Percentiles rank a stretch among this genome's conserved stretches.
phyloP scores from a whole-genome alignment of 148 eudicot genomes.

The Rhododendron simsii region DNA sequence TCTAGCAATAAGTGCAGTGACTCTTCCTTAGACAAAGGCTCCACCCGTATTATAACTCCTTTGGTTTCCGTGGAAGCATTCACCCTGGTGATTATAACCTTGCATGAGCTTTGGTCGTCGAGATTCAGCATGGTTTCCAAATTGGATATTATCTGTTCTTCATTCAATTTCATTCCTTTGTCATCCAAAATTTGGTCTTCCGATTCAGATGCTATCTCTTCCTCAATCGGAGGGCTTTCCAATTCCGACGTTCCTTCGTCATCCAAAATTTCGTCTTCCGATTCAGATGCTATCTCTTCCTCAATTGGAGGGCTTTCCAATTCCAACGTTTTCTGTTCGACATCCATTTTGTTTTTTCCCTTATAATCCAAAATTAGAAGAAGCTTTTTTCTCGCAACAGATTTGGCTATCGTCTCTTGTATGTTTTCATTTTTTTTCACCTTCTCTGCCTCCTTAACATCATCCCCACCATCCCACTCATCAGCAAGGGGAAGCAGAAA shows the following conservation, averaged over 20 bases:
- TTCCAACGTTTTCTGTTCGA: not conserved
- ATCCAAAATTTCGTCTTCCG: not conserved
- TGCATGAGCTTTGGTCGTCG: not conserved
- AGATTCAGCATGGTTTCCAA: not conserved
- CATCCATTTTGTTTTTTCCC: not conserved
- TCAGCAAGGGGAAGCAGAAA: not conserved
- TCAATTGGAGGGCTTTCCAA: not conserved
- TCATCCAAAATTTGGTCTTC: not conserved
- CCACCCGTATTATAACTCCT: not conserved
- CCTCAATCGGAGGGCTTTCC: too few relatives aligned
- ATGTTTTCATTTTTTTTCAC: not conserved
- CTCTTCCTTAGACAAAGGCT: slow-evolving; percentile 7
- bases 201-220: not conserved
- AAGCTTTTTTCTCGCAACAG: not conserved
- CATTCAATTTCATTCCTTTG: not conserved
- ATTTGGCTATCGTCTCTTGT: not conserved
- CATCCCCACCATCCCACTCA: not conserved
- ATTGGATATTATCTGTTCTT: not conserved
- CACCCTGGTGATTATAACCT: slow-evolving; percentile 10
- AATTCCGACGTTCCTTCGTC: not conserved
- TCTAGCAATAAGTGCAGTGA: not conserved
- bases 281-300: not conserved
- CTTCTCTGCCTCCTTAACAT: not conserved
- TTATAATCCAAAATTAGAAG: slow-evolving; percentile 13
- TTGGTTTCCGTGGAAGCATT: not conserved